These are phyloP conservation scores for Cercospora sojina DNA, from an alignment of 2,329 filamentous ascomycete genomes.

Conservation along the genomic window DNA sequence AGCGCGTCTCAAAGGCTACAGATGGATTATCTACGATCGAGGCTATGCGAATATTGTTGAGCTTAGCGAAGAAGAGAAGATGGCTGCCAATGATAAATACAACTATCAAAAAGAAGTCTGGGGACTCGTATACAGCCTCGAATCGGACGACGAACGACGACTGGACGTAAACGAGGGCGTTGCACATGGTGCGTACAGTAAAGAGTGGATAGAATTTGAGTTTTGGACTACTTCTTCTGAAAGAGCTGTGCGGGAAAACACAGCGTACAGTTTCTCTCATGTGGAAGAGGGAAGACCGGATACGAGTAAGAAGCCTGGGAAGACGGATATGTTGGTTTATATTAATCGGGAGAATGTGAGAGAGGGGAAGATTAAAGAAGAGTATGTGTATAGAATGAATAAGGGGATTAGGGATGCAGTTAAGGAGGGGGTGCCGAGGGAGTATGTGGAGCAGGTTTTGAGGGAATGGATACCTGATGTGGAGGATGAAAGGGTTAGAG, in stretches of 20 bases:
- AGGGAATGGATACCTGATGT: constrained; percentile 50
- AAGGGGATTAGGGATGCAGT: constrained; percentile 60
- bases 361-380: constrained; percentile 49
- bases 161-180: constrained; percentile 64
- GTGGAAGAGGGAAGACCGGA: constrained; percentile 28
- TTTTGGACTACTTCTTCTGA: constrained; percentile 41
- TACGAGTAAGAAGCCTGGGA: constrained; percentile 25
- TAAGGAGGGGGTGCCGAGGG: constrained; percentile 52
- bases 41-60: constrained; percentile 68
- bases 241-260: neutral
- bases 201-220: constrained; percentile 49
- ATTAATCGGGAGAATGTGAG: constrained; percentile 51
- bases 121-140: constrained; percentile 58
- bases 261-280: neutral
- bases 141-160: constrained; percentile 50
- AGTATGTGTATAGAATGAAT: constrained; percentile 66
- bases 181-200: constrained; percentile 57
- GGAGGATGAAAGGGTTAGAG: constrained; percentile 31
- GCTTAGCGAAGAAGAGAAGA: constrained; percentile 8
- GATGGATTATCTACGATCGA: constrained; percentile 65
- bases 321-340: constrained; percentile 56
- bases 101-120: constrained; percentile 49
- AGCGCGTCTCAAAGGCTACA: constrained; percentile 57
- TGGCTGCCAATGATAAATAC: constrained; percentile 4
- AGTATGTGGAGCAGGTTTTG: constrained; percentile 57